A percentile compares a stretch with the other conserved stretches of the same genome.
These are phyloP conservation scores for Mariannaea sp. DNA, from an alignment of 2,329 filamentous ascomycete genomes.

Conservation along the genomic window DNA sequence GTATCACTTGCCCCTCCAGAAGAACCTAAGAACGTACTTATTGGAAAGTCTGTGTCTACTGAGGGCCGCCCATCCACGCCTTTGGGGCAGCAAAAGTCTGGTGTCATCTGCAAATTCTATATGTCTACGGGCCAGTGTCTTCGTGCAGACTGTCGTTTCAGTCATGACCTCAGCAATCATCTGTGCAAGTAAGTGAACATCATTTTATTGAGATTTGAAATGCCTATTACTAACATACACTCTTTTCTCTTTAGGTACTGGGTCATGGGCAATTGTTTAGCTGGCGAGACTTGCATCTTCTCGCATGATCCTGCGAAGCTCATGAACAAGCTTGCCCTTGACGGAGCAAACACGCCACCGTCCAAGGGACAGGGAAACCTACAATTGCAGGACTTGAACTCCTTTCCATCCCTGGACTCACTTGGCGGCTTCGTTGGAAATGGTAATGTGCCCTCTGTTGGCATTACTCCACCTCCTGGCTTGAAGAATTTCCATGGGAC, in stretches of 20 bases:
- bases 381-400: constrained; percentile 81
- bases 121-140: constrained; percentile 94
- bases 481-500: constrained; percentile 66
- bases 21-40: constrained; percentile 71
- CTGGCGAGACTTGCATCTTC: constrained; percentile 92
- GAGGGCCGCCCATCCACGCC: constrained; percentile 78
- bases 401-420: constrained; percentile 80
- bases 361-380: constrained; percentile 67
- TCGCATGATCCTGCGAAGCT: constrained; percentile 92
- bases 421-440: constrained; percentile 58
- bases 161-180: constrained; percentile 92
- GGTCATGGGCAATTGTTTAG: constrained; percentile 93
- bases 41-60: constrained; percentile 87
- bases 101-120: constrained; percentile 96
- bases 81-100: constrained; percentile 75
- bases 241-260: constrained; percentile 70
- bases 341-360: constrained; percentile 70
- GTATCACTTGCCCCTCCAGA: constrained; percentile 45
- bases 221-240: constrained; percentile 16
- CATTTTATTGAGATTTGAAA: constrained; percentile 3
- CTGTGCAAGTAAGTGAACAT: constrained; percentile 85
- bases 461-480: constrained; percentile 70
- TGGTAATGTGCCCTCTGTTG: constrained; percentile 56
- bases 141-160: constrained; percentile 94
- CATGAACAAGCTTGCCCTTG: constrained; percentile 78